phyloP scores from a whole-genome alignment of 2,329 filamentous ascomycete genomes.

The Phyllosticta paracitricarpa region DNA sequence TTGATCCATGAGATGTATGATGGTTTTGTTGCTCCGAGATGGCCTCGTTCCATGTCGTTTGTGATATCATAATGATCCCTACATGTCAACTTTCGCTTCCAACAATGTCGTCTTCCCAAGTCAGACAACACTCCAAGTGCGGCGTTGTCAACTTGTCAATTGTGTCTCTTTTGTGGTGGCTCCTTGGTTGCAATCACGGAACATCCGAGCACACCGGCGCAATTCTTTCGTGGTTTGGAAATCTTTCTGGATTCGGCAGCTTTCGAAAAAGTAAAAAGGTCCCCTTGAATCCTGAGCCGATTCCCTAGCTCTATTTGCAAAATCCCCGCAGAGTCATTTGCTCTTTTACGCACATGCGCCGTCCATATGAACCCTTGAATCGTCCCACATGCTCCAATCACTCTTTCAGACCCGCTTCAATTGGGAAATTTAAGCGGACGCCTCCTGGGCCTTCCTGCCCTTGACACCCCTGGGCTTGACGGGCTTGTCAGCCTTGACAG shows the following conservation, averaged over 20 bases:
- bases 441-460: conserved; percentile 54
- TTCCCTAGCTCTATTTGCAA: neutral
- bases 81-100: too few species aligned
- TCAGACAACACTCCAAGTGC: too few species aligned
- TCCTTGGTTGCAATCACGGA: neutral
- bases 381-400: neutral
- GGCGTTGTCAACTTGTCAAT: too few species aligned
- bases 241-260: neutral
- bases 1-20: too few species aligned
- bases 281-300: neutral
- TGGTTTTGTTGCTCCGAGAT: too few species aligned
- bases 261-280: neutral
- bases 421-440: conserved; percentile 12
- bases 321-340: neutral
- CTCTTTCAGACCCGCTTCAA: neutral
- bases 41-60: too few species aligned
- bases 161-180: too few species aligned
- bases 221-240: neutral
- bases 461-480: conserved; percentile 70
- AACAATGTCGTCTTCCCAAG: too few species aligned
- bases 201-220: neutral
- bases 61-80: too few species aligned
- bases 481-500: conserved; percentile 65
- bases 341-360: neutral
- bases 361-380: neutral